Percentiles rank a stretch among this genome's conserved stretches.
Evolutionary conservation across 371 early-diverging fungal genomes (phyloP).

Genomic region (Batrachochytrium dendrobatidis): DNA sequence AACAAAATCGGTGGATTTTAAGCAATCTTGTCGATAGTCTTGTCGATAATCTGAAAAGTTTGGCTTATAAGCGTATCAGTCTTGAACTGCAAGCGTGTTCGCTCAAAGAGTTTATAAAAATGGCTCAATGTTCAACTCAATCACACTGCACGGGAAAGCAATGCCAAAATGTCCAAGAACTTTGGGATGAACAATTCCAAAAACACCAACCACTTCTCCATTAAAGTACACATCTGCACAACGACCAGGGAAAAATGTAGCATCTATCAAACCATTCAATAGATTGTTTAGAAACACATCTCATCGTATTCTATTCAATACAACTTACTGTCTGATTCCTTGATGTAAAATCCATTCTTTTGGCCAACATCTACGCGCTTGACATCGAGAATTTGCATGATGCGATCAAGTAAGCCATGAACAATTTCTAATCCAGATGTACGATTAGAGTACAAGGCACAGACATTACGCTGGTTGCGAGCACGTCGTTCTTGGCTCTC

Average conservation of each 20-base stretch:
- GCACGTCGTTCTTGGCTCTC: constrained; percentile 77
- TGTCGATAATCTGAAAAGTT: too few relatives aligned
- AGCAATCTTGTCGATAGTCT: too few relatives aligned
- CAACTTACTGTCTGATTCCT: constrained; percentile 60
- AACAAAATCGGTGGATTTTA: too few relatives aligned
- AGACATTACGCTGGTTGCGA: constrained; percentile 86
- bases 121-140: constrained; percentile 94
- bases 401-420: constrained; percentile 86
- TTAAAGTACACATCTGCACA: constrained; percentile 68
- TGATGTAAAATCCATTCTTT: constrained; percentile 70
- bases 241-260: constrained; percentile 90
- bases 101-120: constrained; percentile 76
- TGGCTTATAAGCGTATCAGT: too few relatives aligned
- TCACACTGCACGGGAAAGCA: constrained; percentile 73
- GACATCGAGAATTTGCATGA: constrained; percentile 74
- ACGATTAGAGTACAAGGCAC: constrained; percentile 82
- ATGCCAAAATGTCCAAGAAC: constrained; percentile 84
- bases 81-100: too few relatives aligned
- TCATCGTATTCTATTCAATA: neutral
- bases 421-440: constrained; percentile 88
- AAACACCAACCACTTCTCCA: constrained; percentile 61
- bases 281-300: neutral
- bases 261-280: constrained; percentile 40
- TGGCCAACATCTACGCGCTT: constrained; percentile 39
- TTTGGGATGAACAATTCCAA: constrained; percentile 92